Conservation (phyloP, 768 basidiomycete species). For the Suillus sp. region DNA sequence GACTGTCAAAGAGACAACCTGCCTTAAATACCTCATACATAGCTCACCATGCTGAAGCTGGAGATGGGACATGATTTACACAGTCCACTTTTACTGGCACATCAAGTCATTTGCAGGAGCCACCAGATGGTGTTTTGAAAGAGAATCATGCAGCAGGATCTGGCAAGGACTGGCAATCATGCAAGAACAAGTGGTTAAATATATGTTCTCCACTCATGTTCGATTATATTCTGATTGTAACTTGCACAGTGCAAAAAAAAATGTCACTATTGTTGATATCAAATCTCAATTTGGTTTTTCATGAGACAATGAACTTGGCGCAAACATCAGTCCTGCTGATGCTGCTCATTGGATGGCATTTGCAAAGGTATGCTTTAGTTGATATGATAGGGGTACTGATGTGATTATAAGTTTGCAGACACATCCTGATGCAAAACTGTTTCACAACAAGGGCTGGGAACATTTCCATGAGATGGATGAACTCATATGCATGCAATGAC, state of each 20-base stretch:
- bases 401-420: too few species aligned
- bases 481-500: too few species aligned
- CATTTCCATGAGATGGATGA: too few species aligned
- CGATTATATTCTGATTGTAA: background rate
- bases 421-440: too few species aligned
- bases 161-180: background rate
- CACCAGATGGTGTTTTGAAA: background rate
- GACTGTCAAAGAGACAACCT: background rate
- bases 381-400: too few species aligned
- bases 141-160: background rate
- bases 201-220: background rate
- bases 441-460: too few species aligned
- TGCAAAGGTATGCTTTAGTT: too few species aligned
- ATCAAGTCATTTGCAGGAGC: background rate
- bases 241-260: background rate
- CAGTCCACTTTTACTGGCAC: background rate
- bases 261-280: background rate
- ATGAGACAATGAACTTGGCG: background rate
- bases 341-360: background rate
- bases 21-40: background rate
- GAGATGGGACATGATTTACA: background rate
- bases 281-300: background rate
- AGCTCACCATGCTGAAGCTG: background rate
- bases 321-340: background rate
- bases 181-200: background rate